Evolutionary conservation across 1,284 basidiomycete genomes (phyloP), one percentile per base, ranked within the genome.

Genomic region (Leucoagaricus sp.): DNA sequence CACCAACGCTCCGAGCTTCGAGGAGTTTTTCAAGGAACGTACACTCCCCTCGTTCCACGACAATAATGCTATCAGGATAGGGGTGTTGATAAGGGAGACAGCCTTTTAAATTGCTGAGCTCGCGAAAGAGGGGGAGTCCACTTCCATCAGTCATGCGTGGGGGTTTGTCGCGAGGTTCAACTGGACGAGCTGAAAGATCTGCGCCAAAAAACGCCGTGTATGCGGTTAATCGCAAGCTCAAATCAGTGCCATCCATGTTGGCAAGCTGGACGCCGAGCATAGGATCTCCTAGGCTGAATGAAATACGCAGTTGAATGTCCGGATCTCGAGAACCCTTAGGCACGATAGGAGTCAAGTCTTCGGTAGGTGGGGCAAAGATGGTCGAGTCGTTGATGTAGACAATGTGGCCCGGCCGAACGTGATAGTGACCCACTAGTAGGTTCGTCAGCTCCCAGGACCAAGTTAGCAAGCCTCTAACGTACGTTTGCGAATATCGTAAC

Each of bases 401-500:
- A 28, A 80, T 69, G 64, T 96, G 91, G 1, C 93, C 93, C 0
- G 85, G 81, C 49, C 86, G 82, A 41, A 95, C 87, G 26, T 84
- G 77, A 64, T 94, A 87, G 52, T 89, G 91, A 0, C 93, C 94
- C 62, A 96, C 93, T 95, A n/a, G 56, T 25, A 13, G 57, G 51
- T 41, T 13, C n/a, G 38, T 49, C 61, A 44, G 64, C 36, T n/a
- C 34, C 15, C 29, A 29, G 44, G 28, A 58, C 19, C 15, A 48
- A 15, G 21, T 17, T 17, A 26, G 8, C 23, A 17, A 17, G 13
- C 10, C 7, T 4, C 8, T 42, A 48, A 65, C 90, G 65, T 63
- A 94, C 93, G 76, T 75, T 85, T 91, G 17, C 88, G 81, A 41
- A 96, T 81, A 64, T 95, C 92, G 65, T 93, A 96, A 3, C 93